phyloP scores from a whole-genome alignment of 306 rosid species.

The Prunus mira region DNA sequence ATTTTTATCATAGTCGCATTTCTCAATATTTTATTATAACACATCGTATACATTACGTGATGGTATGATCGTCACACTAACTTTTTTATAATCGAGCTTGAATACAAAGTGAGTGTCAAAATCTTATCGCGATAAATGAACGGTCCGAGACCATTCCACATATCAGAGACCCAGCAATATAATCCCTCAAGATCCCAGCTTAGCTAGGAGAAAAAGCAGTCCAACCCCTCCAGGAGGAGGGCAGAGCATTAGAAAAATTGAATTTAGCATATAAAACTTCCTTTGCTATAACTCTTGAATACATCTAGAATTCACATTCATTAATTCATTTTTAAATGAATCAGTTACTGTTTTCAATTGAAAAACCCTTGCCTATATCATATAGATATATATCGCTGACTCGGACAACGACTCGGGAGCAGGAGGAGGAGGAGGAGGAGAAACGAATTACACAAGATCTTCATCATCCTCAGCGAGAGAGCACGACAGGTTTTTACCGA shows the following conservation, averaged over 20 bases:
- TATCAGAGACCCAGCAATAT: not conserved
- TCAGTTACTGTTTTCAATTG: too few species aligned
- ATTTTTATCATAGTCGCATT: too few species aligned
- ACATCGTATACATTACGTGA: too few species aligned
- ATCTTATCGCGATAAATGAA: not conserved
- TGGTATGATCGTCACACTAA: too few species aligned
- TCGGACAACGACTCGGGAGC: slow-evolving; percentile 89
- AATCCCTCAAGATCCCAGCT: not conserved
- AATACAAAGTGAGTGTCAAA: not conserved
- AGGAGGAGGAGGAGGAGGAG: not conserved
- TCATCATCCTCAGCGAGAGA: slow-evolving; percentile 45
- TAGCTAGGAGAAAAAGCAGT: not conserved
- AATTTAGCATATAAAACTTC: not conserved
- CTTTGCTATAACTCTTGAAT: not conserved
- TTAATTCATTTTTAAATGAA: too few species aligned
- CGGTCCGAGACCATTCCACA: not conserved
- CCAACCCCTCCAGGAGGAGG: not conserved
- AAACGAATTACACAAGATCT: too few species aligned
- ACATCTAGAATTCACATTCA: not conserved
- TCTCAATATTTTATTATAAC: too few species aligned
- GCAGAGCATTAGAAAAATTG: not conserved
- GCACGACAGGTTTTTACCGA: slow-evolving; percentile 72
- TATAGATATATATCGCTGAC: slow-evolving; percentile 49
- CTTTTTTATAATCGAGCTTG: not conserved
- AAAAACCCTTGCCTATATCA: too few species aligned